These are phyloP conservation scores for Aspergillus sp. DNA, from an alignment of 2,329 filamentous ascomycete genomes.

Conservation along the genomic window DNA sequence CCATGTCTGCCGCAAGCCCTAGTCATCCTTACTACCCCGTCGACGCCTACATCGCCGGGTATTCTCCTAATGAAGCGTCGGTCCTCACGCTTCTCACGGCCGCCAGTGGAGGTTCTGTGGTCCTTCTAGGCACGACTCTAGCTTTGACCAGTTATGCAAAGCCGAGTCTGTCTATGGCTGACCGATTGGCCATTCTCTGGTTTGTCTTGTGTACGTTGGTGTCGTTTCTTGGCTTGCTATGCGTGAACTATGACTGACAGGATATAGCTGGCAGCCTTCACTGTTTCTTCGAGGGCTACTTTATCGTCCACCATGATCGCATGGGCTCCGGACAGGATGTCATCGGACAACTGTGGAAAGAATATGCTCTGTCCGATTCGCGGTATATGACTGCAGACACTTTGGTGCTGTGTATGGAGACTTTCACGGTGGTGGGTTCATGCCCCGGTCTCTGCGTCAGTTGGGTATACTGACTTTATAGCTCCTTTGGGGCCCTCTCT, in stretches of 20 bases:
- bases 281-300: conserved; percentile 79
- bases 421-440: conserved; percentile 58
- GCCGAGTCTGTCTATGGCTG: conserved; percentile 45
- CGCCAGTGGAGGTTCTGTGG: conserved; percentile 51
- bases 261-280: conserved; percentile 52
- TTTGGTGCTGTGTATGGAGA: conserved; percentile 82
- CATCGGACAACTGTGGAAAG: conserved; percentile 85
- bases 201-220: conserved; percentile 59
- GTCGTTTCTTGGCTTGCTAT: conserved; percentile 1
- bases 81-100: conserved; percentile 51
- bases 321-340: conserved; percentile 62
- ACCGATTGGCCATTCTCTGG: conserved; percentile 61
- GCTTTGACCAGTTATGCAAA: conserved; percentile 45
- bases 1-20: conserved; percentile 3
- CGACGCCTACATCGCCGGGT: conserved; percentile 53
- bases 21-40: conserved; percentile 65
- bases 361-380: conserved; percentile 80
- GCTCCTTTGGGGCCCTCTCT: conserved; percentile 55
- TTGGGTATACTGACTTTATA: conserved; percentile 16
- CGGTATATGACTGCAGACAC: conserved; percentile 73
- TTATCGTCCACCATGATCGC: conserved; percentile 58
- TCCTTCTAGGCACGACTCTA: conserved; percentile 52
- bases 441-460: not conserved
- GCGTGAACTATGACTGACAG: conserved; percentile 2
- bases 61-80: conserved; percentile 57